These are phyloP conservation scores for Hymenoscyphus infarciens DNA, from an alignment of 2,329 filamentous ascomycete species.

Conservation along the genomic window DNA sequence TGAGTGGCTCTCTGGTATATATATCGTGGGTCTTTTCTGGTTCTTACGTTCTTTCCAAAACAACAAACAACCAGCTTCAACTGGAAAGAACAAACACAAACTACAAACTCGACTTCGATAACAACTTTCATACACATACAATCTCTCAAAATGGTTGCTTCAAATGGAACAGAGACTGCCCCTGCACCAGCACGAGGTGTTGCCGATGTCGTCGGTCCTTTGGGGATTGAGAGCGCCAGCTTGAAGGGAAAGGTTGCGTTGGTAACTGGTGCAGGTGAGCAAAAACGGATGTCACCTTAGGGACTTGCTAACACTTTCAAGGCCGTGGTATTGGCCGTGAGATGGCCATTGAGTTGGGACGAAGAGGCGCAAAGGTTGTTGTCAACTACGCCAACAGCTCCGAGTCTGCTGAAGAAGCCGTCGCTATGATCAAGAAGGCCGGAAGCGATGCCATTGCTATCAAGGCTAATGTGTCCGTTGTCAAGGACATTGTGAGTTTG, in stretches of 20 bases:
- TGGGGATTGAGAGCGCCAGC: constrained; percentile 26
- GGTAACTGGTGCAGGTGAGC: constrained; percentile 35
- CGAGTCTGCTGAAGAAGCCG: constrained; percentile 61
- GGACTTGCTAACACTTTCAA: constrained; percentile 25
- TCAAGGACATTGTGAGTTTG: constrained; percentile 37
- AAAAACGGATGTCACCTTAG: neutral
- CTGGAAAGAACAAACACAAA: neutral
- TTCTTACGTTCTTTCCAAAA: neutral
- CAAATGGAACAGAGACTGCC: constrained; percentile 15
- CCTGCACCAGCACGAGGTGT: constrained; percentile 12
- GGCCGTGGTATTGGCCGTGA: constrained; percentile 63
- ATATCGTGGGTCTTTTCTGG: neutral
- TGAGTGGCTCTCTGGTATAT: neutral
- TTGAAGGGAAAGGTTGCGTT: constrained; percentile 34
- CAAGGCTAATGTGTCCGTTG: constrained; percentile 55
- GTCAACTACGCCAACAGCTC: constrained; percentile 54
- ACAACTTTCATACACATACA: neutral
- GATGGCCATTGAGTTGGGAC: constrained; percentile 63
- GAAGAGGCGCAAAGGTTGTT: constrained; percentile 60
- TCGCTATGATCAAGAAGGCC: constrained; percentile 55
- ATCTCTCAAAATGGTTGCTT: constrained; percentile 18
- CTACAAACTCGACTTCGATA: neutral
- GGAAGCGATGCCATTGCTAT: constrained; percentile 52
- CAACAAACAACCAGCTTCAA: neutral
- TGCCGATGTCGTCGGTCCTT: constrained; percentile 21